A percentile compares a stretch with the other conserved stretches of the same genome.
Conservation (phyloP, 495 filamentous ascomycete genomes). For the Penicillium longicatenatum region DNA sequence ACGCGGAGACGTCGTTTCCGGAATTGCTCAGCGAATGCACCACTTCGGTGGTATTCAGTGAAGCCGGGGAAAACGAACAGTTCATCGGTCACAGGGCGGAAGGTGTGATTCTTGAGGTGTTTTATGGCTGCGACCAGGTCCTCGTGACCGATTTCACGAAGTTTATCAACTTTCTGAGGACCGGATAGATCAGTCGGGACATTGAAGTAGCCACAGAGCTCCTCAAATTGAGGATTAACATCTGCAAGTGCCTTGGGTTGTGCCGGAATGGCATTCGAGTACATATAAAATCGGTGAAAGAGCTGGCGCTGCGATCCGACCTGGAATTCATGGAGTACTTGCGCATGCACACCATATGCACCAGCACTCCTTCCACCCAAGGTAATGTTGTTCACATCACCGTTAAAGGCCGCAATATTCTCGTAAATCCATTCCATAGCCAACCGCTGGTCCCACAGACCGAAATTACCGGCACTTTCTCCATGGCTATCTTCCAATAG, state of each 20-base stretch:
- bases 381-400: constrained; percentile 60
- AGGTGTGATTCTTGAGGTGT: constrained; percentile 43
- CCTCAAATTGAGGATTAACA: constrained; percentile 50
- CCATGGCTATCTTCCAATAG: constrained; percentile 39
- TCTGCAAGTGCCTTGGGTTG: constrained; percentile 46
- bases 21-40: constrained; percentile 44
- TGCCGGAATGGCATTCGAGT: constrained; percentile 50
- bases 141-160: constrained; percentile 33
- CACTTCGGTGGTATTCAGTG: constrained; percentile 41
- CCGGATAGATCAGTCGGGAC: constrained; percentile 31
- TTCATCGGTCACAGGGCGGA: constrained; percentile 46
- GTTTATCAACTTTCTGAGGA: constrained; percentile 35
- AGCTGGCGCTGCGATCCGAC: constrained; percentile 21
- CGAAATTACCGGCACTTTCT: constrained; percentile 57
- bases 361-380: constrained; percentile 63
- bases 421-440: constrained; percentile 60
- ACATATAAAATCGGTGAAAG: constrained; percentile 44
- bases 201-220: constrained; percentile 40
- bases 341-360: constrained; percentile 55
- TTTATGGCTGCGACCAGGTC: constrained; percentile 35
- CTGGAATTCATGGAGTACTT: constrained; percentile 48
- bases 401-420: constrained; percentile 58
- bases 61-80: constrained; percentile 42
- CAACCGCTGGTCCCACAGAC: constrained; percentile 61
- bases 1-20: constrained; percentile 38